Conservation (phyloP, 1,284 basidiomycete genomes). For the Cystobasidiaceae sp. region DNA sequence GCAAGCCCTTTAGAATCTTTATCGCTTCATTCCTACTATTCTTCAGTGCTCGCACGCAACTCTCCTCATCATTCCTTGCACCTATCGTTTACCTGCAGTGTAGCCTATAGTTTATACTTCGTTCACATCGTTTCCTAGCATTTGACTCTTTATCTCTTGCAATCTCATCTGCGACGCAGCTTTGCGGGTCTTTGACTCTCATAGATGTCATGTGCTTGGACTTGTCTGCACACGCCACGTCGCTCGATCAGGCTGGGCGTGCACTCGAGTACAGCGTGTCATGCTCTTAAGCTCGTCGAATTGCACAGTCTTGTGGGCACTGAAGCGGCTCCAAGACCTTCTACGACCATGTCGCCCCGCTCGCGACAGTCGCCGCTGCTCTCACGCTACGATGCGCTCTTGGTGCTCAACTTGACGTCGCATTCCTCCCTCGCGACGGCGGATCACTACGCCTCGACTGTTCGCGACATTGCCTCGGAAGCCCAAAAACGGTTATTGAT, state of each 20-base stretch:
- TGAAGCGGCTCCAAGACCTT: too few relatives aligned
- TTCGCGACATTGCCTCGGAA: background rate
- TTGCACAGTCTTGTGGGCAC: background rate
- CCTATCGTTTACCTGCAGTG: too few relatives aligned
- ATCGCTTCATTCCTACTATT: too few relatives aligned
- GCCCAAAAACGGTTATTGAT: constrained; percentile 13
- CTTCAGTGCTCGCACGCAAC: too few relatives aligned
- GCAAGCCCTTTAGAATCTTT: too few relatives aligned
- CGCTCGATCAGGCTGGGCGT: too few relatives aligned
- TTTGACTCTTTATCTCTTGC: background rate
- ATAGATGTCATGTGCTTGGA: background rate
- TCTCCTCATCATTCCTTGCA: too few relatives aligned
- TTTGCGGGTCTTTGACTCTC: background rate
- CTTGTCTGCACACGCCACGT: too few relatives aligned
- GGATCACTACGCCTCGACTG: background rate
- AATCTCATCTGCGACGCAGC: background rate
- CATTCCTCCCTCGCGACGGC: background rate
- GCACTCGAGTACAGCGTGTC: background rate
- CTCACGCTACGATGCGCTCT: constrained; percentile 13
- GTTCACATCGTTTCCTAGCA: background rate
- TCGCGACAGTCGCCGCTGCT: constrained; percentile 47
- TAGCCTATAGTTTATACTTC: too few relatives aligned
- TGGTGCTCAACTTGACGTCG: constrained; percentile 5
- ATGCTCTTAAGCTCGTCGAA: too few relatives aligned
- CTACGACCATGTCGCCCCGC: too few relatives aligned